Conservation (phyloP, 129 eudicot species). For the Gnaphalium uliginosum region DNA sequence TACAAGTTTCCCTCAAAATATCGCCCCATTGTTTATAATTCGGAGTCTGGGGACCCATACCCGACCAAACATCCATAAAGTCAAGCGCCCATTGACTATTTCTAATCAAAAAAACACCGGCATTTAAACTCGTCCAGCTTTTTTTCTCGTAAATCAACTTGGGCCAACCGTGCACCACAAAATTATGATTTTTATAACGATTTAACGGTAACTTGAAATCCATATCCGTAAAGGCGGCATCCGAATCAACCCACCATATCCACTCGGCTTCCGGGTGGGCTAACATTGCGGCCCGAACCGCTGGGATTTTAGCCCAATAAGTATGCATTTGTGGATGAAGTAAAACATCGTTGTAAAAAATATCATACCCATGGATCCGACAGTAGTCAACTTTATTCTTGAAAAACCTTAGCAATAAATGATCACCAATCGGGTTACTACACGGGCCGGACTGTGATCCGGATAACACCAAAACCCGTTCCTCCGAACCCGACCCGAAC, state of each 20-base stretch:
- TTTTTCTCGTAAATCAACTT: slow-evolving; percentile 48
- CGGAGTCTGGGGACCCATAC: slow-evolving; percentile 76
- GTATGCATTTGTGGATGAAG: slow-evolving; percentile 69
- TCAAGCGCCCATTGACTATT: slow-evolving; percentile 92
- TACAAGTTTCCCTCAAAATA: slow-evolving; percentile 39
- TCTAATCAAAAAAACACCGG: slow-evolving; percentile 77
- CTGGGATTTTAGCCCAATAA: slow-evolving; percentile 83
- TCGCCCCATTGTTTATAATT: slow-evolving; percentile 74
- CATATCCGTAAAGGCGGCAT: slow-evolving; percentile 83
- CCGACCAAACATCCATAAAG: slow-evolving; percentile 76
- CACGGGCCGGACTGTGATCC: slow-evolving; percentile 88
- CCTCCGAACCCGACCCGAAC: slow-evolving; percentile 41
- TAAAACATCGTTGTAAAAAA: slow-evolving; percentile 71
- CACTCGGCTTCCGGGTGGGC: slow-evolving; percentile 97
- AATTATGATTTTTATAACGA: slow-evolving; percentile 53
- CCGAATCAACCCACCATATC: slow-evolving; percentile 98
- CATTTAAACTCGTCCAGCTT: slow-evolving; percentile 89
- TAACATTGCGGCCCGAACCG: slow-evolving; percentile 75
- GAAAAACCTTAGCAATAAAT: slow-evolving; percentile 55
- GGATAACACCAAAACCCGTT: slow-evolving; percentile 57
- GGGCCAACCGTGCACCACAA: slow-evolving; percentile 73
- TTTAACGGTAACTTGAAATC: slow-evolving; percentile 60
- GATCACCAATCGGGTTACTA: slow-evolving; percentile 68
- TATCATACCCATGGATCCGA: slow-evolving; percentile 74
- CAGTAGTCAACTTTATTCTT: slow-evolving; percentile 93